Percentiles rank a stretch among this genome's conserved stretches.
Evolutionary conservation across 2,329 filamentous ascomycete species (phyloP).

Genomic region (Orbilia brochopaga): DNA sequence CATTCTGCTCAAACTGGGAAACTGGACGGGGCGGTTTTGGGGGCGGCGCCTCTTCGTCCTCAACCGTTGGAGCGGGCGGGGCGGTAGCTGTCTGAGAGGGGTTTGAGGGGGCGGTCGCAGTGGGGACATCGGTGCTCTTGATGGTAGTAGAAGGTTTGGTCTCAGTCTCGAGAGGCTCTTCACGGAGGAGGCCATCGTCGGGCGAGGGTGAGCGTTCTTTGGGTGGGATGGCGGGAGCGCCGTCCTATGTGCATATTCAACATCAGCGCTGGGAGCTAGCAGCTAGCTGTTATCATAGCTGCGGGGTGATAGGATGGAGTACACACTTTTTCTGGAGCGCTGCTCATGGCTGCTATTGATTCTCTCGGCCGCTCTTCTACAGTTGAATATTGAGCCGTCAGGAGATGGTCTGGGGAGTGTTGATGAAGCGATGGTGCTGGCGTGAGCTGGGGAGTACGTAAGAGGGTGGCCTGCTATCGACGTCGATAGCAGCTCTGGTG

Average conservation of each 20-base stretch:
- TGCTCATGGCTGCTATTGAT: neutral
- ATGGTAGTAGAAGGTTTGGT: slow-evolving; percentile 9
- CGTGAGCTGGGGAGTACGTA: neutral
- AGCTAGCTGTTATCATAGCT: neutral
- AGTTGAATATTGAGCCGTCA: neutral
- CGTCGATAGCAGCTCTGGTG: neutral
- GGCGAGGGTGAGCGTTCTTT: slow-evolving; percentile 49
- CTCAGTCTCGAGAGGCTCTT: slow-evolving; percentile 39
- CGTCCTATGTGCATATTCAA: slow-evolving; percentile 16
- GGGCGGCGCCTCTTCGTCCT: slow-evolving; percentile 65
- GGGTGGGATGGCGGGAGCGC: slow-evolving; percentile 27
- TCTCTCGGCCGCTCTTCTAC: neutral
- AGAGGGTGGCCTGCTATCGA: neutral
- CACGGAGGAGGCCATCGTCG: slow-evolving; percentile 45
- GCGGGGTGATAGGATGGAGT: neutral
- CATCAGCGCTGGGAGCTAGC: slow-evolving; percentile 1
- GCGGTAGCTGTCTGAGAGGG: slow-evolving; percentile 38
- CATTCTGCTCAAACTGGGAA: slow-evolving; percentile 81
- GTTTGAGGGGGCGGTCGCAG: slow-evolving; percentile 37
- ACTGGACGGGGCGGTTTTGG: slow-evolving; percentile 84
- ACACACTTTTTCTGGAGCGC: neutral
- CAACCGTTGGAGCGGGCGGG: slow-evolving; percentile 55
- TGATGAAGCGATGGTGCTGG: slow-evolving; percentile 3
- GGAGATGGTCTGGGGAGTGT: neutral
- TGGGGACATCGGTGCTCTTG: slow-evolving; percentile 31